Conservation (phyloP, 108 stramenopile species). For the Fragilariopsis cylindrus region DNA sequence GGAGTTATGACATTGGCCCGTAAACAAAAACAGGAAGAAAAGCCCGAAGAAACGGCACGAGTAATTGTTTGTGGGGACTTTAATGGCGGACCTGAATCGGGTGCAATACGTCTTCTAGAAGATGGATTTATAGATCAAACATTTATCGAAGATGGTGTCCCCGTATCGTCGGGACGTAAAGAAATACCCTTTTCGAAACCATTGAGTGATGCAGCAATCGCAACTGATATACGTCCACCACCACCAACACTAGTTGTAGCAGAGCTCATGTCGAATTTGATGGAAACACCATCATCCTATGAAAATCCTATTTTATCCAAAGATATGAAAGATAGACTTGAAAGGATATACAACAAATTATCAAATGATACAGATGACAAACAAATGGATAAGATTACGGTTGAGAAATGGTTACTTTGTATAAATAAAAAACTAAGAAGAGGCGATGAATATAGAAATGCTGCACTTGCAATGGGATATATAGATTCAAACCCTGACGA, state of each 20-base stretch:
- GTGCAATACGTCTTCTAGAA: conserved; percentile 75
- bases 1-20: conserved; percentile 72
- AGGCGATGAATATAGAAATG: conserved; percentile 78
- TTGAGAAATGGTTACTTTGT: conserved; percentile 77
- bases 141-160: conserved; percentile 82
- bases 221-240: conserved; percentile 12
- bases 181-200: conserved; percentile 52
- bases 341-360: conserved; percentile 51
- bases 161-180: conserved; percentile 64
- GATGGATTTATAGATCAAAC: conserved; percentile 64
- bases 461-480: conserved; percentile 75
- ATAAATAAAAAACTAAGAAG: conserved; percentile 78
- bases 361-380: conserved; percentile 46
- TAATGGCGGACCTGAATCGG: conserved; percentile 83
- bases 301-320: conserved; percentile 54
- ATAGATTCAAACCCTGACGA: conserved; percentile 47
- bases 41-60: conserved; percentile 43
- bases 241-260: conserved; percentile 83
- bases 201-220: conserved; percentile 46
- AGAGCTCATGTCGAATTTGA: conserved; percentile 76
- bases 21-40: conserved; percentile 46
- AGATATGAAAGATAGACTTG: conserved; percentile 57
- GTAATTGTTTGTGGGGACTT: conserved; percentile 90
- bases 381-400: conserved; percentile 61
- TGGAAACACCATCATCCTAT: conserved; percentile 48